Base-by-base conservation (phyloP, 2,329 filamentous ascomycete species). In the Albophoma yamanashiensis region DNA sequence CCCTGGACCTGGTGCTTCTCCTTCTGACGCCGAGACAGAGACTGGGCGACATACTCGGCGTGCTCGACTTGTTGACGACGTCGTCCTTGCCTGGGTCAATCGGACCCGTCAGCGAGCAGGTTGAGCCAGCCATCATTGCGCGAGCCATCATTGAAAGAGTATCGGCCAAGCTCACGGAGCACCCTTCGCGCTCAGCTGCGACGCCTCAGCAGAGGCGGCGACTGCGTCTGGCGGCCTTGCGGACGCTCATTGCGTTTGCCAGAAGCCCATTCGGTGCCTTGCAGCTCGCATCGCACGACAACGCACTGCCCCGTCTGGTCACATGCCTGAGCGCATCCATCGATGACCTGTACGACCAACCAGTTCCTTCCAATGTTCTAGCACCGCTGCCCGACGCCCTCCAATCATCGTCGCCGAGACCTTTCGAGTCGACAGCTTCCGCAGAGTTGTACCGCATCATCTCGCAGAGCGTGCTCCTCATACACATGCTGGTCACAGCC, bases 251-350 rank as follows among this genome's bases (percentile, higher is more conserved):
- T n/a, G 76, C 81, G 2, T 87, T 92, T 69, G 82, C 84, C 1
- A 75, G 78, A 7, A 83, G 83, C n/a, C 74, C 80, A 0, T 84
- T 89, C 66, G 88, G 88, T 11, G 81, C 82, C 1, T 70, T 78
- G 31, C 82, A 89, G 55, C 79, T 97, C 11, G 88, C 88, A 0
- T 75, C 77, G 6, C 89, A 94, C 70, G 81, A 82, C 3, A 83
- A 82, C 47, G 85, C 86, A 15, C 83, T 96, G 20, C 91, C 89
- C 1, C 84, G 90, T 3, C 76, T 96, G 0, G 86, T 95, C 34
- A 83, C 85, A 34, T 84, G 89, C 4, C 70, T 84, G 17, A 78
- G 76, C 57, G 75, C 73, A 53, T 84, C 92, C 58, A 87, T 94
- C 61, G 88, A 91, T 64, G 85, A 89, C 64, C 75, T 97, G 25